These are phyloP conservation scores for Thelonectria olida DNA, from an alignment of 2,329 filamentous ascomycete genomes.

Conservation along the genomic window DNA sequence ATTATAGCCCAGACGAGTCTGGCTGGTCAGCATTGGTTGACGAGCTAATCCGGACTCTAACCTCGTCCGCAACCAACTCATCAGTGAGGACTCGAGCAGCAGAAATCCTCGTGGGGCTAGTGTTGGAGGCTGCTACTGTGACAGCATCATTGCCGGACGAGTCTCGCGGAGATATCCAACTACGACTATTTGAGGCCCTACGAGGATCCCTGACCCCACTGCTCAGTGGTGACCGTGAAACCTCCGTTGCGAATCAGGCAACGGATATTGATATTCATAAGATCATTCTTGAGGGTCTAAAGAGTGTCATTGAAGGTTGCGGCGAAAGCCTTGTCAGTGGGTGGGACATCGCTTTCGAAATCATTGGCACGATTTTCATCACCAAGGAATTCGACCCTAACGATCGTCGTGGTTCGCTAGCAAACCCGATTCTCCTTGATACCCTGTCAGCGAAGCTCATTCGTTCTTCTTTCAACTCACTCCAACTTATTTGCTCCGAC, in stretches of 20 bases:
- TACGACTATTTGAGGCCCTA: constrained; percentile 75
- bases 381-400: constrained; percentile 48
- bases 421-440: constrained; percentile 49
- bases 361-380: constrained; percentile 84
- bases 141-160: constrained; percentile 62
- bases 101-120: constrained; percentile 68
- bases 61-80: constrained; percentile 56
- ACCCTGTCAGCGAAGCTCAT: constrained; percentile 79
- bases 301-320: constrained; percentile 84
- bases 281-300: constrained; percentile 80
- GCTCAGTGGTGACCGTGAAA: constrained; percentile 60
- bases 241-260: constrained; percentile 65
- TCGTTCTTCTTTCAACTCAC: constrained; percentile 85
- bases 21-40: constrained; percentile 78
- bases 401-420: constrained; percentile 41
- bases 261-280: constrained; percentile 84
- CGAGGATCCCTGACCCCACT: constrained; percentile 66
- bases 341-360: constrained; percentile 86
- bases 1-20: constrained; percentile 70
- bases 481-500: constrained; percentile 94
- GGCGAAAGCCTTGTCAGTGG: constrained; percentile 85
- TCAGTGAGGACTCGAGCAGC: constrained; percentile 69
- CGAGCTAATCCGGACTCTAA: constrained; percentile 62
- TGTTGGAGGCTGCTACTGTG: constrained; percentile 65
- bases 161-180: constrained; percentile 70